Conservation (phyloP, 2,329 filamentous ascomycete species). For the Neofusicoccum umdonicola region DNA sequence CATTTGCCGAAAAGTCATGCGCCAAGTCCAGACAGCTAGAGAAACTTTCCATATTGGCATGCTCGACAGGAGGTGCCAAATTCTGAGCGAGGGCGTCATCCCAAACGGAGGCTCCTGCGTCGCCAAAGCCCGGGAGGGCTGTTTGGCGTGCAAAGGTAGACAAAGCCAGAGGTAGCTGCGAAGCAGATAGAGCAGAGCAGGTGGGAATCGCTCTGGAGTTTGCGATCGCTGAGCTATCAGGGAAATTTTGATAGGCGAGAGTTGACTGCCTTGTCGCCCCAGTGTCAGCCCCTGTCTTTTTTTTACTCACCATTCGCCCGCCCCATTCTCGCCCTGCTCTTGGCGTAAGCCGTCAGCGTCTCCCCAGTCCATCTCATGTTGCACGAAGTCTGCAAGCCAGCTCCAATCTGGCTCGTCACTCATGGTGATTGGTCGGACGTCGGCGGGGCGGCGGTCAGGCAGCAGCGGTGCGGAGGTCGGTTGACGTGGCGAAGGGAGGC, state of each 20-base stretch:
- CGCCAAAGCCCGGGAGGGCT: too few relatives aligned
- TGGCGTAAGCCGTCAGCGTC: not conserved
- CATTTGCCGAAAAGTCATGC: fast-evolving
- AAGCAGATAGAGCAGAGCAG: too few relatives aligned
- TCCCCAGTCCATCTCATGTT: not conserved
- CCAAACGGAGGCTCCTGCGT: too few relatives aligned
- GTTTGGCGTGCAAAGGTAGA: too few relatives aligned
- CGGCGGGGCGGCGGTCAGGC: not conserved
- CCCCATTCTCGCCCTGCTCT: not conserved
- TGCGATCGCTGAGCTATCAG: too few relatives aligned
- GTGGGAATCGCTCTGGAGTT: too few relatives aligned
- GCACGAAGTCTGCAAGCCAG: not conserved
- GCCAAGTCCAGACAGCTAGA: too few relatives aligned
- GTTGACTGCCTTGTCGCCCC: not conserved
- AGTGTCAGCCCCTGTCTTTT: not conserved
- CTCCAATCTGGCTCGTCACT: not conserved
- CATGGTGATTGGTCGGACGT: not conserved
- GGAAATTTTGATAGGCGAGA: too few relatives aligned
- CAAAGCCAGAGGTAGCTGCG: too few relatives aligned
- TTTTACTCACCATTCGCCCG: not conserved
- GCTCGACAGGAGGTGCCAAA: too few relatives aligned
- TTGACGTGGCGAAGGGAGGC: not conserved
- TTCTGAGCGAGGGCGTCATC: too few relatives aligned
- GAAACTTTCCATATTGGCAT: too few relatives aligned
- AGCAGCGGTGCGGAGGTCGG: not conserved